phyloP scores from a whole-genome alignment of 75 land plant genomes.

The Chamaecyparis obtusa region DNA sequence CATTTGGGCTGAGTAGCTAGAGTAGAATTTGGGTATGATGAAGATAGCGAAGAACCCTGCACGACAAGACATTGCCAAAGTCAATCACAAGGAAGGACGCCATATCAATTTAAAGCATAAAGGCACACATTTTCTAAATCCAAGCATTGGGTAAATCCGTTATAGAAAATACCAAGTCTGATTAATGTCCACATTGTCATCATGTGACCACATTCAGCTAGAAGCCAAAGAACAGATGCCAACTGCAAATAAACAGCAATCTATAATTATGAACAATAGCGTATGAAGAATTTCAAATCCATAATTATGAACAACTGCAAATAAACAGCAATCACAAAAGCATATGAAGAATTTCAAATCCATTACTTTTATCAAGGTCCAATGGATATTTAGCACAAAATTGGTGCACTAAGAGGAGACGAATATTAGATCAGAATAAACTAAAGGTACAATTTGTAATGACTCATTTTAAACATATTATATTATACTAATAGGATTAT shows the following conservation, averaged over 20 bases:
- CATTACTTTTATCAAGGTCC: neutral
- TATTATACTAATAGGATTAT: neutral
- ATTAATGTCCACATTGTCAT: conserved; percentile 70
- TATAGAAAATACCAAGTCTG: conserved; percentile 41
- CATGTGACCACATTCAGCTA: conserved; percentile 61
- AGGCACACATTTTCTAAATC: neutral
- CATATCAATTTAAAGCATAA: neutral
- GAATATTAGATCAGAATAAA: neutral
- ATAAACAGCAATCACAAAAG: neutral
- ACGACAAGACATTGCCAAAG: neutral
- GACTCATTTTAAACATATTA: neutral
- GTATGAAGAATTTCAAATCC: neutral
- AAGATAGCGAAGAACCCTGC: conserved; percentile 76
- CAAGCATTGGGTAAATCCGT: neutral
- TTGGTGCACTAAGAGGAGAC: neutral
- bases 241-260: conserved; percentile 41
- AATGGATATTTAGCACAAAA: neutral
- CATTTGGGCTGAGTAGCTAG: conserved; percentile 55
- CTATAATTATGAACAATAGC: neutral
- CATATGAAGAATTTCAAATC: neutral
- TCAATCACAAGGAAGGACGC: neutral
- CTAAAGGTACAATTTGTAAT: neutral
- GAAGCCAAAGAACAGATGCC: conserved; percentile 60
- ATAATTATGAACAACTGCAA: conserved; percentile 64
- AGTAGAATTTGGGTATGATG: conserved; percentile 58